Conservation (phyloP, 163 green algal species). For the Scenedesmus sp. region DNA sequence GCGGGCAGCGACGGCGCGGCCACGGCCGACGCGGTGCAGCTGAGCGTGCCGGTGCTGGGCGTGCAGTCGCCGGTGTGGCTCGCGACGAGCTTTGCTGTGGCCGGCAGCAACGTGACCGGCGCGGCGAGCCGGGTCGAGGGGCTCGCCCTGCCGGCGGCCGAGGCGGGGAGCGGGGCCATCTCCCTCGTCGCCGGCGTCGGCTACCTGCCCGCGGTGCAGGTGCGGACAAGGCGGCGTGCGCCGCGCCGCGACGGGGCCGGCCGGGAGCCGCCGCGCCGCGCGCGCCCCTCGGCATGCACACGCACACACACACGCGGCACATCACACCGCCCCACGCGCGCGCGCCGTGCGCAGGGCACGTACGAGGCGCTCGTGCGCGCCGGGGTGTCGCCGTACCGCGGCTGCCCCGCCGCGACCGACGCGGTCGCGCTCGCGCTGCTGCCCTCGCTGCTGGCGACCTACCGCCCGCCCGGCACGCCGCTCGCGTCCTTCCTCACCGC, state of each 20-base stretch:
- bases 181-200: conserved; percentile 65
- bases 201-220: conserved; percentile 57
- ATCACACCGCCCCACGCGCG: too few relatives aligned
- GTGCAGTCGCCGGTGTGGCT: conserved; percentile 51
- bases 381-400: too few relatives aligned
- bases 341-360: conserved; percentile 5
- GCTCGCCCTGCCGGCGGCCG: conserved; percentile 57
- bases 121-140: conserved; percentile 52
- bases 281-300: too few relatives aligned
- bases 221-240: too few relatives aligned
- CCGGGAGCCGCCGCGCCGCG: too few relatives aligned
- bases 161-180: conserved; percentile 59
- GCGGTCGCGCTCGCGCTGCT: conserved; percentile 25
- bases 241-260: too few relatives aligned
- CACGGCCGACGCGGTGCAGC: conserved; percentile 36
- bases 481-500: not conserved
- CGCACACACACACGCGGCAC: too few relatives aligned
- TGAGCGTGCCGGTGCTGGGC: conserved; percentile 49
- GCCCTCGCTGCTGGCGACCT: conserved; percentile 11
- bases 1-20: not conserved
- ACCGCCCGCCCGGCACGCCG: not conserved
- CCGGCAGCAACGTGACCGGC: conserved; percentile 14
- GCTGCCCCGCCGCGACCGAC: conserved; percentile 4
- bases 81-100: conserved; percentile 58
- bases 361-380: conserved; percentile 26